phyloP scores from a whole-genome alignment of 768 basidiomycete genomes.

The Termitomyces eurrhizus region DNA sequence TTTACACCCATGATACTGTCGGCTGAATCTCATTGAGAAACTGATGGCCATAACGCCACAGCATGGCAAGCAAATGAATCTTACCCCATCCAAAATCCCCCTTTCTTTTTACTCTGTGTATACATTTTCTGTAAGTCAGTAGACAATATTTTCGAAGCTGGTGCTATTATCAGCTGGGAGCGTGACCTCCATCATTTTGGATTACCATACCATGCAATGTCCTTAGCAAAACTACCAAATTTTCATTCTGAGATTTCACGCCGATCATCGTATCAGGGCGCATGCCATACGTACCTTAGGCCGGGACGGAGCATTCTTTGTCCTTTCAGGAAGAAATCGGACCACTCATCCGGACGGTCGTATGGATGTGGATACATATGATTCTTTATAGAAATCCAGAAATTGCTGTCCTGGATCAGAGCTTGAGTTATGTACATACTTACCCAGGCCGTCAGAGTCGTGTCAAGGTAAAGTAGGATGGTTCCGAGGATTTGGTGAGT shows the following conservation, averaged over 20 bases:
- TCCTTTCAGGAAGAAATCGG: neutral
- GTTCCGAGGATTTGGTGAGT: neutral
- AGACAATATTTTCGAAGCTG: neutral
- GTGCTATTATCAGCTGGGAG: neutral
- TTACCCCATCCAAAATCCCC: neutral
- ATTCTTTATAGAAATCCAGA: neutral
- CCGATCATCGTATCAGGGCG: neutral
- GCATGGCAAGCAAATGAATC: neutral
- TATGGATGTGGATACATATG: neutral
- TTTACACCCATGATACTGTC: neutral
- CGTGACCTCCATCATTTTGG: neutral
- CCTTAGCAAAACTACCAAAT: neutral
- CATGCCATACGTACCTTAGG: neutral
- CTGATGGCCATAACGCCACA: conserved; percentile 5
- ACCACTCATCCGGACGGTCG: conserved; percentile 1
- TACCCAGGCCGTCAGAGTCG: neutral
- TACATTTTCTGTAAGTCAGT: neutral
- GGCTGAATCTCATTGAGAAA: neutral
- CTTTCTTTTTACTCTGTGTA: neutral
- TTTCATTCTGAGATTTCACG: neutral
- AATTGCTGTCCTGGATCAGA: neutral
- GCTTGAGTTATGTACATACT: neutral
- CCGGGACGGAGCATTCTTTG: neutral
- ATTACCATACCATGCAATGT: neutral
- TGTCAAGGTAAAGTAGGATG: neutral